Base-by-base conservation (phyloP, 2,329 filamentous ascomycete species). In the Trichoderma guizhouense region DNA sequence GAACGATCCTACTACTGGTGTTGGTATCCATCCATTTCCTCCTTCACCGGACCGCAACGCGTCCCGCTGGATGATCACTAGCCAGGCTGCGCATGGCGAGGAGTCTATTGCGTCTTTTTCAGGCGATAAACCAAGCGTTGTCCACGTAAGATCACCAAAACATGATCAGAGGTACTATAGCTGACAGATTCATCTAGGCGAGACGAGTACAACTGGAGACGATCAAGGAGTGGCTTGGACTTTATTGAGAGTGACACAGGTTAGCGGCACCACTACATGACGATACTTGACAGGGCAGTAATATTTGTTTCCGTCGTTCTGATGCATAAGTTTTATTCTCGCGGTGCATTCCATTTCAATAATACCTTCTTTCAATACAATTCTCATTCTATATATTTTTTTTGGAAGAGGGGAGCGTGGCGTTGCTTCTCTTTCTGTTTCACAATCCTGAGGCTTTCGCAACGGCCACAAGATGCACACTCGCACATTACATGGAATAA, bases 401-500 rank as follows among this genome's bases (percentile, higher is more conserved):
- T 36, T 12, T 12, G 1, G 34, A 2, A 18, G 15, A 18, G 7
- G 36, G 6, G 36, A 8, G 15, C 36, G 36, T 2, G 7, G 7
- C 7, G 15, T 43, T 43, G 15, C 15, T 4, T 43, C 36, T 18
- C 1, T 18, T 18, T 43, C 36, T 43, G 7, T 0, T 43, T 18
- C 36, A 43, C 36, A 43, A 0, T 9, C 7, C 7, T 43, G 36
- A 43, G 0, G 15, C 36, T 7, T 39, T 43, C 15, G 1, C 36
- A 18, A 43, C 0, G 15, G 15, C 0, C 15, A 43, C 36, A 43
- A 43, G 36, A 4, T 43, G 15, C 36, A 43, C 15, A 18, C 0
- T 39, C 7, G 0, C 7, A 39, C 3, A 39, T 18, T 39, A 18
- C 15, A 39, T 18, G 0, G 3, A 18, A 4, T 39, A 2, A 1